These are phyloP conservation scores for Diplodia scrobiculata DNA, from an alignment of 2,329 filamentous ascomycete species.

Conservation along the genomic window DNA sequence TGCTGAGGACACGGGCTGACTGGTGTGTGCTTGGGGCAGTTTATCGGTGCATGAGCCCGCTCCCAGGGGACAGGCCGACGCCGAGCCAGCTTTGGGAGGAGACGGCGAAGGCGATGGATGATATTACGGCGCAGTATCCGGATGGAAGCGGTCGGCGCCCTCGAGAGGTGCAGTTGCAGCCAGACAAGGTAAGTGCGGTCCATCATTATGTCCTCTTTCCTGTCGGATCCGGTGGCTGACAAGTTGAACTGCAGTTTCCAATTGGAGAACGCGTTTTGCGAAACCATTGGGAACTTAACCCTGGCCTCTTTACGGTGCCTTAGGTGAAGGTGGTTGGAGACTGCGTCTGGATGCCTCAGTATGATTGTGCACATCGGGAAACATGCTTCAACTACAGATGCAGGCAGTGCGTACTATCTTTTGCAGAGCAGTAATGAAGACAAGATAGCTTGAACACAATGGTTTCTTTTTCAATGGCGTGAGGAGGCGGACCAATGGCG, in stretches of 20 bases:
- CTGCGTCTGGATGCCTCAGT: no score
- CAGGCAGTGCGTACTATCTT: no score
- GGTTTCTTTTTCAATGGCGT: neutral
- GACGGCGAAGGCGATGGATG: neutral
- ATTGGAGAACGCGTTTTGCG: neutral
- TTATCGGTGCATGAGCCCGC: neutral
- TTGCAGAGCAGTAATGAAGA: no score
- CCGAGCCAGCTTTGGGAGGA: neutral
- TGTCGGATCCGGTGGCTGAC: neutral
- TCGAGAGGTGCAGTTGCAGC: neutral
- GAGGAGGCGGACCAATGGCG: neutral
- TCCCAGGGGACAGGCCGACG: neutral
- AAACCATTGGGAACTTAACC: no score
- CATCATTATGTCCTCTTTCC: neutral
- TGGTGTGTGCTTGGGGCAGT: neutral
- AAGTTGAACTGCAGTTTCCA: neutral
- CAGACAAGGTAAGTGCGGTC: neutral
- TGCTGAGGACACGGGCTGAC: no score
- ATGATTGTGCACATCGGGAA: no score
- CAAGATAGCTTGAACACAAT: no score
- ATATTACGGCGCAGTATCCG: neutral
- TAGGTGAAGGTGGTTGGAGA: no score
- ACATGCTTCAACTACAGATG: no score
- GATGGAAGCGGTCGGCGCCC: neutral
- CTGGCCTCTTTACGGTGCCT: no score